These are phyloP conservation scores for Talaromyces verruculosus DNA, from an alignment of 2,329 filamentous ascomycete species.

Conservation along the genomic window DNA sequence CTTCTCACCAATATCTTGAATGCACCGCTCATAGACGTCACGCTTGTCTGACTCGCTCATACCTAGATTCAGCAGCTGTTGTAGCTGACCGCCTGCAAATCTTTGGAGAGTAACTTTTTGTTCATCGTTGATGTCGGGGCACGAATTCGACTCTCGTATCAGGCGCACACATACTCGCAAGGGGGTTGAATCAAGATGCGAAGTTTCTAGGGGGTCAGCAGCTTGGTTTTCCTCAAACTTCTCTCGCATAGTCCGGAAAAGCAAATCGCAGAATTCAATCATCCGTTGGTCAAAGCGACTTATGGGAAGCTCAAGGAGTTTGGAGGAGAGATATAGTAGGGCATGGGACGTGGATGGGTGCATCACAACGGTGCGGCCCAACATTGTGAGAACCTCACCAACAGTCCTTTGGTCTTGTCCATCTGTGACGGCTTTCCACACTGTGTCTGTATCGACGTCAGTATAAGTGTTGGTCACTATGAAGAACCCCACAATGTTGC, in stretches of 20 bases:
- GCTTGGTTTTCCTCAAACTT: constrained; percentile 42
- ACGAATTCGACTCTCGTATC: constrained; percentile 68
- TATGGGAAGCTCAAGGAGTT: constrained; percentile 65
- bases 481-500: constrained; percentile 84
- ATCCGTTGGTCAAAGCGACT: constrained; percentile 62
- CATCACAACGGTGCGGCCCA: constrained; percentile 51
- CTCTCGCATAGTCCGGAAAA: constrained; percentile 54
- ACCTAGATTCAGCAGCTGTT: constrained; percentile 58
- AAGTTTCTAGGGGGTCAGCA: constrained; percentile 27
- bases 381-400: constrained; percentile 73
- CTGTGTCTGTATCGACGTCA: constrained; percentile 68
- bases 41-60: constrained; percentile 58
- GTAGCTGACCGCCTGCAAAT: constrained; percentile 63
- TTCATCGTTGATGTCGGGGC: constrained; percentile 54
- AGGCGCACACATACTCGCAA: constrained; percentile 64
- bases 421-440: constrained; percentile 80
- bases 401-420: constrained; percentile 84
- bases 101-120: constrained; percentile 63
- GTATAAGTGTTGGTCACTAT: constrained; percentile 75
- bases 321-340: constrained; percentile 68
- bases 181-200: constrained; percentile 45
- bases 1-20: constrained; percentile 65
- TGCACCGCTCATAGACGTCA: constrained; percentile 65
- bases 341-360: constrained; percentile 42
- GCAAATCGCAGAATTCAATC: constrained; percentile 59